Conservation (phyloP, 352 stramenopile genomes). For the Pythium myriotylum region DNA sequence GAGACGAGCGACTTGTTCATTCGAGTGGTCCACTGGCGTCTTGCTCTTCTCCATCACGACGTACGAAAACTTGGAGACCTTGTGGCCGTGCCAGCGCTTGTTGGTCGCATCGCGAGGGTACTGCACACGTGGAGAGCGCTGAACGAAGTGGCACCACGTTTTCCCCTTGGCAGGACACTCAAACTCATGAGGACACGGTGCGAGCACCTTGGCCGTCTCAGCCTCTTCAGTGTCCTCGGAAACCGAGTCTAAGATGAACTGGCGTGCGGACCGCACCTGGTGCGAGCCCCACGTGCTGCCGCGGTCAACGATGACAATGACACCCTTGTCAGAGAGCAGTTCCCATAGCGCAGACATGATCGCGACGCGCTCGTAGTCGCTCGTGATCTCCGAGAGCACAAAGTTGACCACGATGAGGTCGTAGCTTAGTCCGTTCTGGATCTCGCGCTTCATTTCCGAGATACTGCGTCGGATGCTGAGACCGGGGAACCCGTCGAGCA, state of each 20-base stretch:
- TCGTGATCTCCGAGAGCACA: conserved; percentile 83
- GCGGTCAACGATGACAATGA: conserved; percentile 75
- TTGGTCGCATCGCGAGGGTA: conserved; percentile 71
- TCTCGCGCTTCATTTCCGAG: conserved; percentile 76
- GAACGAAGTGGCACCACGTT: conserved; percentile 88
- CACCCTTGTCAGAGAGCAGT: conserved; percentile 71
- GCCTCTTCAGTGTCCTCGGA: conserved; percentile 29
- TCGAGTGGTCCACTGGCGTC: conserved; percentile 25
- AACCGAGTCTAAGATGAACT: conserved; percentile 85
- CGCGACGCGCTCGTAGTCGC: conserved; percentile 79
- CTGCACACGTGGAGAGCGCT: conserved; percentile 74
- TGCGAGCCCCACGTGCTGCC: conserved; percentile 85
- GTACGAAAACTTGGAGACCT: conserved; percentile 88
- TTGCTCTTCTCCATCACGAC: conserved; percentile 78
- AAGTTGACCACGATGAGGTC: conserved; percentile 78
- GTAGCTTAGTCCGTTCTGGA: conserved; percentile 69
- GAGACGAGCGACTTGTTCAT: conserved; percentile 54
- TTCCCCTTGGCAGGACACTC: conserved; percentile 72
- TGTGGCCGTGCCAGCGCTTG: conserved; percentile 84
- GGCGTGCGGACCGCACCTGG: conserved; percentile 80
- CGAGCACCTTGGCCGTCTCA: conserved; percentile 51
- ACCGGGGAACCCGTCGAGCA: conserved; percentile 75
- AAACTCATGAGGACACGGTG: conserved; percentile 73
- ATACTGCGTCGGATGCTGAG: conserved; percentile 74
- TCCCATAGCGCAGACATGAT: conserved; percentile 81